Evolutionary conservation across 495 filamentous ascomycete genomes (phyloP).

Genomic region (Copromyces sp.): DNA sequence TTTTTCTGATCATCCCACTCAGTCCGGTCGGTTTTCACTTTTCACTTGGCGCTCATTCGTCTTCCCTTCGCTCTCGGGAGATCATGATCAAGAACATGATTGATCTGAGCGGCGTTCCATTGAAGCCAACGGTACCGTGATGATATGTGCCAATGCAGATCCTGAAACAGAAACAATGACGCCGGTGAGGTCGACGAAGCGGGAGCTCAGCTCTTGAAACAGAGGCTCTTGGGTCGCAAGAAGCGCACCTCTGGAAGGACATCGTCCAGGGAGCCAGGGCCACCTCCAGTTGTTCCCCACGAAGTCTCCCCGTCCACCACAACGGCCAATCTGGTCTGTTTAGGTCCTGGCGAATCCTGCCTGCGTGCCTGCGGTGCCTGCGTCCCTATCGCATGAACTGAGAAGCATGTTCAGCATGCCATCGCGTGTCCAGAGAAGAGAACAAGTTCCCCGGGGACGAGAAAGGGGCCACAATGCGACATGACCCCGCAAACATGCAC

Average conservation of each 20-base stretch:
- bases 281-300: neutral
- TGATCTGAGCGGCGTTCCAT: neutral
- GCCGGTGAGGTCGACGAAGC: neutral
- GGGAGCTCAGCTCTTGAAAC: neutral
- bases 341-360: neutral
- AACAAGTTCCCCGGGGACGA: neutral
- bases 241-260: neutral
- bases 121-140: neutral
- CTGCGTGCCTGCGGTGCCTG: neutral
- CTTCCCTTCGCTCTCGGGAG: neutral
- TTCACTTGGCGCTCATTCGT: neutral
- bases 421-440: neutral
- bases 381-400: neutral
- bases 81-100: conserved; percentile 4
- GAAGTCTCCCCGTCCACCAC: neutral
- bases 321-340: neutral
- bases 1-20: conserved; percentile 2
- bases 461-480: neutral
- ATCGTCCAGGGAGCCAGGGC: neutral
- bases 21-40: neutral
- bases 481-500: neutral
- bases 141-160: conserved; percentile 9
- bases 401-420: neutral
- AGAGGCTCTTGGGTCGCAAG: neutral
- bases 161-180: conserved; percentile 9